Evolutionary conservation across 2,329 filamentous ascomycete genomes (phyloP).

Genomic region (Fusarium albidum): DNA sequence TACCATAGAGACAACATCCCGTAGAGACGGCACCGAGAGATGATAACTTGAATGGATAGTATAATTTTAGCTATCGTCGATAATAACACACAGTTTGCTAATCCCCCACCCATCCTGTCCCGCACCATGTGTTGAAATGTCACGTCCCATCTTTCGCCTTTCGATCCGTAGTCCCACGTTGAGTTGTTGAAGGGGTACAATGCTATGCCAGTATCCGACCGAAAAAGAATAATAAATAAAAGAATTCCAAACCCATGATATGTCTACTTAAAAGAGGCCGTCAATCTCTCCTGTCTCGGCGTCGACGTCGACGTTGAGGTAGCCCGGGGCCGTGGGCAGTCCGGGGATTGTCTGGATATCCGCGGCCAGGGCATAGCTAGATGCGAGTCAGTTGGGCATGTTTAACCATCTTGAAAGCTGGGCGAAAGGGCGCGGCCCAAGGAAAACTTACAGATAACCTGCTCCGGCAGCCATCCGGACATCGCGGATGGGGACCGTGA

Average conservation of each 20-base stretch:
- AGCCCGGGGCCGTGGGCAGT: conserved; percentile 92
- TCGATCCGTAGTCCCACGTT: conserved; percentile 38
- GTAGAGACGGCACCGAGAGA: not conserved
- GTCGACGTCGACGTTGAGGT: conserved; percentile 91
- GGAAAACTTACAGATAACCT: conserved; percentile 78
- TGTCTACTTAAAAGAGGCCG: conserved; percentile 77
- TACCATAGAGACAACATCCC: no score
- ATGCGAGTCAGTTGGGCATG: conserved; percentile 43
- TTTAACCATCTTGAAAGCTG: no score
- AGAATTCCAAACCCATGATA: not conserved
- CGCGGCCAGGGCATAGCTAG: conserved; percentile 87
- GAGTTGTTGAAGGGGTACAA: conserved; percentile 40
- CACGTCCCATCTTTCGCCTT: conserved; percentile 38
- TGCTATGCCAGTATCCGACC: conserved; percentile 8
- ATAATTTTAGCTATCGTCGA: conserved; percentile 24
- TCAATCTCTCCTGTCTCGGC: conserved; percentile 85
- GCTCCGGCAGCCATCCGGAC: conserved; percentile 94
- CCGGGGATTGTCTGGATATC: conserved; percentile 99
- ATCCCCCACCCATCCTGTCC: conserved; percentile 26
- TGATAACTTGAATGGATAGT: not conserved
- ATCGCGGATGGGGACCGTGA: conserved; percentile 93
- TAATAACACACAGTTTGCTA: conserved; percentile 20
- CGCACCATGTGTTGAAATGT: conserved; percentile 43
- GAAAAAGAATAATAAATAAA: conserved; percentile 5
- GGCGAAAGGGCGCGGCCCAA: not conserved